Evolutionary conservation across 768 basidiomycete species (phyloP).

Genomic region (Hirschioporus abietinus): DNA sequence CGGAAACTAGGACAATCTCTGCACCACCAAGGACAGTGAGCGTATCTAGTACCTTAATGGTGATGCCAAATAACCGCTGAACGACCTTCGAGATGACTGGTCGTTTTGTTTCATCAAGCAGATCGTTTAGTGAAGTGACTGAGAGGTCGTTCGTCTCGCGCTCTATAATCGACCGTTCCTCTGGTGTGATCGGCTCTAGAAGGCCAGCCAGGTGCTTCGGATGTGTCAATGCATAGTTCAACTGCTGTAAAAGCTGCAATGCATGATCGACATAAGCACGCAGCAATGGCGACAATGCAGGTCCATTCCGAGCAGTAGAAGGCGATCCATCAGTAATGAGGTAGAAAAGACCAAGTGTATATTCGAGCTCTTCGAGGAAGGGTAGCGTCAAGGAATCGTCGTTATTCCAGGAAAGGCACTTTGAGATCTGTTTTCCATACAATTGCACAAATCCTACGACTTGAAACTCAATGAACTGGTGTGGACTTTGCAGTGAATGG

Average conservation of each 20-base stretch:
- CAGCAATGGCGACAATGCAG: slow-evolving; percentile 58
- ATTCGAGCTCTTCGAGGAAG: slow-evolving; percentile 78
- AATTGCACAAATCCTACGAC: slow-evolving; percentile 83
- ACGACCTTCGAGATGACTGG: slow-evolving; percentile 70
- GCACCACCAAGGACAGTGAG: slow-evolving; percentile 66
- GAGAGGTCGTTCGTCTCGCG: slow-evolving; percentile 40
- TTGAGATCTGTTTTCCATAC: slow-evolving; percentile 73
- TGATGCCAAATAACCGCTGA: slow-evolving; percentile 65
- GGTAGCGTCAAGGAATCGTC: slow-evolving; percentile 72
- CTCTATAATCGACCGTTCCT: slow-evolving; percentile 67
- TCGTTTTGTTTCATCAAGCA: slow-evolving; percentile 58
- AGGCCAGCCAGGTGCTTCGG: slow-evolving; percentile 82
- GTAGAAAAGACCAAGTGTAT: slow-evolving; percentile 71
- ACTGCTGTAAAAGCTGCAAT: slow-evolving; percentile 72
- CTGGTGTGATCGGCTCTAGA: slow-evolving; percentile 71
- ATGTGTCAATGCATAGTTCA: slow-evolving; percentile 88
- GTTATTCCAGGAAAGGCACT: slow-evolving; percentile 77
- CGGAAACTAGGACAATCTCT: slow-evolving; percentile 57
- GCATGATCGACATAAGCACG: slow-evolving; percentile 64
- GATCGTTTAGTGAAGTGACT: slow-evolving; percentile 33
- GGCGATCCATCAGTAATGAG: slow-evolving; percentile 60
- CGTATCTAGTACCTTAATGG: slow-evolving; percentile 63
- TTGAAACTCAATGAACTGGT: slow-evolving; percentile 79
- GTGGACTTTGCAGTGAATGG: slow-evolving; percentile 53
- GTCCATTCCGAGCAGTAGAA: slow-evolving; percentile 37